Evolutionary conservation across 1,284 basidiomycete genomes (phyloP).

Genomic region (Afroboletus lepidellus): DNA sequence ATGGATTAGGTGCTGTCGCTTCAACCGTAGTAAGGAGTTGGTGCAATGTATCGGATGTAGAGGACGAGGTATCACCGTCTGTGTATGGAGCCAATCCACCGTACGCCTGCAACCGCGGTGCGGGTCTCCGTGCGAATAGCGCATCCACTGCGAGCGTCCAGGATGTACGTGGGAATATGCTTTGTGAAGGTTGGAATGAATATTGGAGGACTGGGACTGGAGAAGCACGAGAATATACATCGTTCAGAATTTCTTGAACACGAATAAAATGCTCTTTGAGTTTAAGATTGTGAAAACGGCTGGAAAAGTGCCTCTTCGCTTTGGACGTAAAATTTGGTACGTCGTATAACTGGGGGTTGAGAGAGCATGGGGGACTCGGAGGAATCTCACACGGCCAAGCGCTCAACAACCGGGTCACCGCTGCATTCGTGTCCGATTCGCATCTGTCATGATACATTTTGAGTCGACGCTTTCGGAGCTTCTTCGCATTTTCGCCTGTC

Average conservation of each 20-base stretch:
- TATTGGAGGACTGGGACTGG: slow-evolving; percentile 4
- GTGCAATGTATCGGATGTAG: slow-evolving; percentile 1
- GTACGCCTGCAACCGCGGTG: background rate
- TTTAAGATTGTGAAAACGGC: background rate
- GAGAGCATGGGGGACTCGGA: slow-evolving; percentile 1
- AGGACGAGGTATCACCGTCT: background rate
- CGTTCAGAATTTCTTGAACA: background rate
- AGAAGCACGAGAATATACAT: background rate
- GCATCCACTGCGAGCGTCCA: slow-evolving; percentile 2
- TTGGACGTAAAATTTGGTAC: background rate
- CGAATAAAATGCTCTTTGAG: background rate
- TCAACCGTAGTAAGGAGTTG: slow-evolving; percentile 9
- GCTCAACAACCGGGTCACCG: background rate
- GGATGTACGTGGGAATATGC: background rate
- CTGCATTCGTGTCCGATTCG: slow-evolving; percentile 2
- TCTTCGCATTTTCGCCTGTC: slow-evolving; percentile 2
- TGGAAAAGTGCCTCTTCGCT: background rate
- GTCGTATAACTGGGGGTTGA: slow-evolving; percentile 11
- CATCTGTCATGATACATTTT: slow-evolving; percentile 10
- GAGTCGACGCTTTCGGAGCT: slow-evolving; percentile 6
- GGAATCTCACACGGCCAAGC: slow-evolving; percentile 22
- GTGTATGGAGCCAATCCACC: background rate
- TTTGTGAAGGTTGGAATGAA: slow-evolving; percentile 13
- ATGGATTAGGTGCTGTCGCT: background rate
- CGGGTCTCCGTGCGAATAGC: slow-evolving; percentile 10